These are phyloP conservation scores for Elsinoe fawcettii DNA, from an alignment of 2,329 filamentous ascomycete genomes.

Conservation along the genomic window DNA sequence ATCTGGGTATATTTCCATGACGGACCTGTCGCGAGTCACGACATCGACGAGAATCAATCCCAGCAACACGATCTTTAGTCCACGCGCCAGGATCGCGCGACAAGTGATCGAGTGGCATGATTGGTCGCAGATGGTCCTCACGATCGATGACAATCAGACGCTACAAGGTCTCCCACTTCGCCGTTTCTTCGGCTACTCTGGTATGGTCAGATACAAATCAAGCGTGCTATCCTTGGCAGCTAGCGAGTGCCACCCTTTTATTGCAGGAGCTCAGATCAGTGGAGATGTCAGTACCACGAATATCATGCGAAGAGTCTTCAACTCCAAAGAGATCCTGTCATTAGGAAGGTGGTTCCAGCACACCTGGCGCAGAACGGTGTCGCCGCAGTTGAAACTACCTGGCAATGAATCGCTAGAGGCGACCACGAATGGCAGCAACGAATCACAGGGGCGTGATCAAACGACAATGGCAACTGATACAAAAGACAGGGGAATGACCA, in stretches of 20 bases:
- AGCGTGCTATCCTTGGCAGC: slow-evolving; percentile 38
- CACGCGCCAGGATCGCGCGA: slow-evolving; percentile 44
- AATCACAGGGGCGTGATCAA: background rate
- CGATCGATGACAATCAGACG: slow-evolving; percentile 48
- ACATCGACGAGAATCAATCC: slow-evolving; percentile 39
- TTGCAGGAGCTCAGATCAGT: slow-evolving; percentile 45
- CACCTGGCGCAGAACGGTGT: slow-evolving; percentile 40
- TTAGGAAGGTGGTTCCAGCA: slow-evolving; percentile 52
- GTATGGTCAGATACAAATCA: slow-evolving; percentile 30
- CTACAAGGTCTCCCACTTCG: slow-evolving; percentile 43
- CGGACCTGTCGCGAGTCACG: slow-evolving; percentile 44
- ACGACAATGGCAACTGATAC: background rate
- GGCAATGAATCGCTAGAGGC: slow-evolving; percentile 27
- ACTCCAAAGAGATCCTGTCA: slow-evolving; percentile 44
- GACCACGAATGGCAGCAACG: slow-evolving; percentile 23
- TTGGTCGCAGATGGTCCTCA: slow-evolving; percentile 46
- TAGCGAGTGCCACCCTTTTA: slow-evolving; percentile 48
- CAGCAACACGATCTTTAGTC: slow-evolving; percentile 37
- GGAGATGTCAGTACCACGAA: slow-evolving; percentile 47
- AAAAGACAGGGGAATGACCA: slow-evolving; percentile 21
- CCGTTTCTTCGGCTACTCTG: slow-evolving; percentile 43
- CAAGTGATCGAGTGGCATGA: slow-evolving; percentile 48
- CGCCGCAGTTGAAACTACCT: background rate
- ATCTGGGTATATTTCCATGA: slow-evolving; percentile 48
- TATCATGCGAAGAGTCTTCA: slow-evolving; percentile 43